These are phyloP conservation scores for Megacollybia marginata DNA, from an alignment of 768 basidiomycete genomes.

Conservation along the genomic window DNA sequence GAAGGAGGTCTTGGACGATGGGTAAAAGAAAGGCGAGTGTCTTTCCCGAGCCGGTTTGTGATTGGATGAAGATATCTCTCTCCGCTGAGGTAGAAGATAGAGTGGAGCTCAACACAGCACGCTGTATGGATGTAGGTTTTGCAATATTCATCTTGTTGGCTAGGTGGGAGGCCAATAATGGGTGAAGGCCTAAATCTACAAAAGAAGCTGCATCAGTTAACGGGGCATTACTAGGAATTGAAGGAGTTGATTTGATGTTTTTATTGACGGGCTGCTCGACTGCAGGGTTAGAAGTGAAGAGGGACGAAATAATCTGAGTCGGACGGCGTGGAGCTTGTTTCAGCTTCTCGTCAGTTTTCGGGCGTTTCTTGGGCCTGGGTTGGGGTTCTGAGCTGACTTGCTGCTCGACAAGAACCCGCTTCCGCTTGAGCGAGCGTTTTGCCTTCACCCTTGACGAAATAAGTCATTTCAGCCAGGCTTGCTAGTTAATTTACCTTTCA, in stretches of 20 bases:
- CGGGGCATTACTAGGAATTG: conserved; percentile 78
- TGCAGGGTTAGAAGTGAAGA: conserved; percentile 81
- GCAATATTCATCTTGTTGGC: conserved; percentile 71
- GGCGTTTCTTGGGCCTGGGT: conserved; percentile 40
- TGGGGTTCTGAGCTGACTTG: conserved; percentile 14
- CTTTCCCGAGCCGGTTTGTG: conserved; percentile 96
- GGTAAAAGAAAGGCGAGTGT: conserved; percentile 91
- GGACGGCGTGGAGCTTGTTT: conserved; percentile 11
- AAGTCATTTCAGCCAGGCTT: conserved; percentile 7
- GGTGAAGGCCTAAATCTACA: conserved; percentile 73
- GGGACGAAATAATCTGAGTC: conserved; percentile 76
- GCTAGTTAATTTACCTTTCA: conserved; percentile 49
- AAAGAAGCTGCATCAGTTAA: conserved; percentile 72
- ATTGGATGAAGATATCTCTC: conserved; percentile 88
- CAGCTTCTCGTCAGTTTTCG: conserved; percentile 21
- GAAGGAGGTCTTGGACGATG: conserved; percentile 90
- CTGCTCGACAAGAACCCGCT: conserved; percentile 32
- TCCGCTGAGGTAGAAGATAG: conserved; percentile 28
- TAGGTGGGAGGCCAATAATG: conserved; percentile 73
- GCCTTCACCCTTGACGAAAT: conserved; percentile 53
- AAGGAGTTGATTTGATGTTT: conserved; percentile 15
- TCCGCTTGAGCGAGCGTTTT: conserved; percentile 62
- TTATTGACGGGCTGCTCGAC: conserved; percentile 34
- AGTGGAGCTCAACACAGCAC: conserved; percentile 58
- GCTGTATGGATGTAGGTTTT: conserved; percentile 88